Conservation (phyloP, 2,329 filamentous ascomycete species). For the Neodidymelliopsis sp. region DNA sequence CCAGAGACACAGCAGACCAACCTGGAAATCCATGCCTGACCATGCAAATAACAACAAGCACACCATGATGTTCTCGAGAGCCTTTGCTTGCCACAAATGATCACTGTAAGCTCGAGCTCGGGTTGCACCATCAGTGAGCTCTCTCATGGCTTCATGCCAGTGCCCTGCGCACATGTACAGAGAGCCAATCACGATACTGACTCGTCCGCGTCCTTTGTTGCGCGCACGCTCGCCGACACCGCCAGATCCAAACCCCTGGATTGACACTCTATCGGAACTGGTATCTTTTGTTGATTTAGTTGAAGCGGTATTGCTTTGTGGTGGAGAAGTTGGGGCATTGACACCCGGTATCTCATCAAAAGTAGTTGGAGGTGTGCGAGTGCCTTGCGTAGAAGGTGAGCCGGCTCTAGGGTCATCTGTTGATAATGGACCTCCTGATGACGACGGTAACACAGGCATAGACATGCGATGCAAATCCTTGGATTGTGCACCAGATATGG, state of each 20-base stretch:
- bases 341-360: constrained; percentile 55
- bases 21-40: constrained; percentile 81
- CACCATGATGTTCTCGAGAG: constrained; percentile 84
- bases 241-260: constrained; percentile 68
- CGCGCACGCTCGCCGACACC: constrained; percentile 79
- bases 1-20: constrained; percentile 49
- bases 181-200: constrained; percentile 80
- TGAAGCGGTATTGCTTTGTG: constrained; percentile 50
- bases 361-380: constrained; percentile 55
- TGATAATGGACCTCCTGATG: constrained; percentile 31
- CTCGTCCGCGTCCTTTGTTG: constrained; percentile 80
- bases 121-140: constrained; percentile 80
- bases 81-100: constrained; percentile 97
- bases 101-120: constrained; percentile 83
- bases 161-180: constrained; percentile 88
- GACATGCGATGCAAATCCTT: constrained; percentile 77
- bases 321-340: constrained; percentile 47
- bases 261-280: constrained; percentile 68
- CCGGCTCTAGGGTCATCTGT: constrained; percentile 38
- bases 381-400: constrained; percentile 37
- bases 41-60: constrained; percentile 85
- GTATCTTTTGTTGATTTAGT: constrained; percentile 60
- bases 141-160: constrained; percentile 86
- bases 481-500: constrained; percentile 55
- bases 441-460: constrained; percentile 70